These are phyloP conservation scores for Phytophthora constricta DNA, from an alignment of 352 stramenopile genomes.

Conservation along the genomic window DNA sequence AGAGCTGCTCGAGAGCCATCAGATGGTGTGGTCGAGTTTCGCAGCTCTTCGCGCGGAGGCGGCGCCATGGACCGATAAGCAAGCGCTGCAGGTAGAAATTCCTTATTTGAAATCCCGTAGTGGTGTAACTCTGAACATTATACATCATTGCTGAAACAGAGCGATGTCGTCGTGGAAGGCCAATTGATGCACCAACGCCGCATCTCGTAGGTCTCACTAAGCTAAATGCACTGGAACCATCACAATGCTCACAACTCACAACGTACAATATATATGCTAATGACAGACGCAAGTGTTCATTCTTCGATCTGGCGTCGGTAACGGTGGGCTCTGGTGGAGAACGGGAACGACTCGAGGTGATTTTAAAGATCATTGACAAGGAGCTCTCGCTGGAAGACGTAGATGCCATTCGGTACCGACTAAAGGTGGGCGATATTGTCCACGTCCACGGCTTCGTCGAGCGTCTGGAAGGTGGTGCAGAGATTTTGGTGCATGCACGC, in stretches of 20 bases:
- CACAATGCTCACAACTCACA: too few species aligned
- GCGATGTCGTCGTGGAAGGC: slow-evolving; percentile 62
- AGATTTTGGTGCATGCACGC: slow-evolving; percentile 54
- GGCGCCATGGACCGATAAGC: slow-evolving; percentile 31
- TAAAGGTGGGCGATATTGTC: slow-evolving; percentile 78
- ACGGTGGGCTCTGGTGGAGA: slow-evolving; percentile 16
- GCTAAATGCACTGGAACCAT: not conserved
- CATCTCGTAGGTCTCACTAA: slow-evolving; percentile 54
- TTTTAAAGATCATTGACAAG: slow-evolving; percentile 78
- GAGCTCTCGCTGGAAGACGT: slow-evolving; percentile 71
- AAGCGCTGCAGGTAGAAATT: slow-evolving; percentile 24
- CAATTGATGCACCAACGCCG: slow-evolving; percentile 80
- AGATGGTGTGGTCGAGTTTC: slow-evolving; percentile 61
- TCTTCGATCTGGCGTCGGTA: slow-evolving; percentile 70
- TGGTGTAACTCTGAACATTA: not conserved
- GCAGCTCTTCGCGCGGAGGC: slow-evolving; percentile 49
- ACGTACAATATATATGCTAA: too few species aligned
- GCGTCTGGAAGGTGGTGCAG: slow-evolving; percentile 20
- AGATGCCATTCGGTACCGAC: slow-evolving; percentile 60
- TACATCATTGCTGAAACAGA: slow-evolving; percentile 8
- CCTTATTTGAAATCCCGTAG: not conserved
- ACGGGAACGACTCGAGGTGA: slow-evolving; percentile 65
- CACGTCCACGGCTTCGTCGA: slow-evolving; percentile 69
- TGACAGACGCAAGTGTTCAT: slow-evolving; percentile 70
- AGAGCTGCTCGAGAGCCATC: slow-evolving; percentile 20